A percentile compares a stretch with the other conserved stretches of the same genome.
Evolutionary conservation across 2,329 filamentous ascomycete species (phyloP).

Genomic region (Aspergillus thermomutatus): DNA sequence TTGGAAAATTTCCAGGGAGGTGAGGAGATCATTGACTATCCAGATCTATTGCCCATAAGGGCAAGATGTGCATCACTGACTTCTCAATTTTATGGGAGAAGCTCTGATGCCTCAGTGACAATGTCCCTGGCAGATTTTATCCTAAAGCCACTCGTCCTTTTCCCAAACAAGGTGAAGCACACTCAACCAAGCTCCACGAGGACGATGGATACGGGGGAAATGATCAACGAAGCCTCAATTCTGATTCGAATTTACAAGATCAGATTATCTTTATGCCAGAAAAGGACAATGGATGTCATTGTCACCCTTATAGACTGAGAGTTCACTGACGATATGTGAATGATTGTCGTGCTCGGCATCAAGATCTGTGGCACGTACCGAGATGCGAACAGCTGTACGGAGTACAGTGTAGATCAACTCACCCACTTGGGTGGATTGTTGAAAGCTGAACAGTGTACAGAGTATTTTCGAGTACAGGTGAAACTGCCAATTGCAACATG

Average conservation of each 20-base stretch:
- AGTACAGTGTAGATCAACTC: neutral
- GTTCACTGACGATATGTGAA: neutral
- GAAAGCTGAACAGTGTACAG: neutral
- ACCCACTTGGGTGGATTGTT: neutral
- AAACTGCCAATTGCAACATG: neutral
- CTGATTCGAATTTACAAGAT: neutral
- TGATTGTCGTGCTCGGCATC: neutral
- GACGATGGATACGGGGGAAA: neutral
- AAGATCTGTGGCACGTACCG: neutral
- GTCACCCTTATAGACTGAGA: no score
- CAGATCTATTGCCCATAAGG: neutral
- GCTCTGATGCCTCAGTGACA: neutral
- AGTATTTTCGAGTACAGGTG: neutral
- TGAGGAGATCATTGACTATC: neutral
- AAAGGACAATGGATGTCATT: neutral
- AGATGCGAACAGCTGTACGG: neutral
- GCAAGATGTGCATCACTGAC: neutral
- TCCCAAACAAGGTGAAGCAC: neutral
- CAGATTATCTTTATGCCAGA: neutral
- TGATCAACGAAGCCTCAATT: neutral
- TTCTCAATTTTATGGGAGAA: neutral
- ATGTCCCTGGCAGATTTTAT: neutral
- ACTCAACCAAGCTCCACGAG: neutral
- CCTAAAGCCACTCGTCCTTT: neutral
- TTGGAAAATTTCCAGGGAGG: constrained; percentile 4